Conservation (phyloP, 2,329 filamentous ascomycete genomes). For the Pestalotiopsis sp. region DNA sequence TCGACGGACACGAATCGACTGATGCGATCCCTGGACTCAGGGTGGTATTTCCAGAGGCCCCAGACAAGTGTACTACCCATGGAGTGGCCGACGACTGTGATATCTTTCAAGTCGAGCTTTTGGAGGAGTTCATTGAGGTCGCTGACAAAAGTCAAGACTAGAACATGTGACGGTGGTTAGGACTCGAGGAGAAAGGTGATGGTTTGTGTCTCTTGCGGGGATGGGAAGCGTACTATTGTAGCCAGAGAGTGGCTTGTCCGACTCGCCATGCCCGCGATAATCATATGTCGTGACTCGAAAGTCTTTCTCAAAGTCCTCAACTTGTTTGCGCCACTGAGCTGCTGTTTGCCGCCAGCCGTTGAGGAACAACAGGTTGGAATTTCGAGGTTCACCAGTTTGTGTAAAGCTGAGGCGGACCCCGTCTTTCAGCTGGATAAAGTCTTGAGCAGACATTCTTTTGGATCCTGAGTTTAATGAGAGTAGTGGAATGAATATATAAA, state of each 20-base stretch:
- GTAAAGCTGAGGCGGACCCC: conserved; percentile 30
- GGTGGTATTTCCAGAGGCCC: conserved; percentile 35
- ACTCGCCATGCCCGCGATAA: conserved; percentile 36
- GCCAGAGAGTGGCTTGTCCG: conserved; percentile 32
- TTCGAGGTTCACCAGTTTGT: conserved; percentile 25
- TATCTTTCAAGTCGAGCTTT: conserved; percentile 31
- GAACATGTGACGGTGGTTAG: too few species aligned
- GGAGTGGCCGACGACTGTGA: conserved; percentile 35
- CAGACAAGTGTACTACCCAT: conserved; percentile 36
- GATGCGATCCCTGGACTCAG: conserved; percentile 22
- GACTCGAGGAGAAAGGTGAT: too few species aligned
- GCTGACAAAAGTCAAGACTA: not conserved
- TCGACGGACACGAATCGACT: conserved; percentile 32
- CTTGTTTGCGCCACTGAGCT: conserved; percentile 33
- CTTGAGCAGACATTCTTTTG: not conserved
- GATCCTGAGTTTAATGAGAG: not conserved
- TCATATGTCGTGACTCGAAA: conserved; percentile 35
- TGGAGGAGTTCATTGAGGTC: conserved; percentile 19
- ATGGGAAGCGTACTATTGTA: conserved; percentile 30
- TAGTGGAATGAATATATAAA: not conserved
- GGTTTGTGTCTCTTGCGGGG: too few species aligned
- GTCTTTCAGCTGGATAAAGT: conserved; percentile 23
- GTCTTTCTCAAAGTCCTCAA: conserved; percentile 27
- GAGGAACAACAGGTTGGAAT: conserved; percentile 32
- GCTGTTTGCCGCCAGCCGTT: conserved; percentile 35